phyloP scores from a whole-genome alignment of 305 asterid genomes.

The Fraxinus albicans region DNA sequence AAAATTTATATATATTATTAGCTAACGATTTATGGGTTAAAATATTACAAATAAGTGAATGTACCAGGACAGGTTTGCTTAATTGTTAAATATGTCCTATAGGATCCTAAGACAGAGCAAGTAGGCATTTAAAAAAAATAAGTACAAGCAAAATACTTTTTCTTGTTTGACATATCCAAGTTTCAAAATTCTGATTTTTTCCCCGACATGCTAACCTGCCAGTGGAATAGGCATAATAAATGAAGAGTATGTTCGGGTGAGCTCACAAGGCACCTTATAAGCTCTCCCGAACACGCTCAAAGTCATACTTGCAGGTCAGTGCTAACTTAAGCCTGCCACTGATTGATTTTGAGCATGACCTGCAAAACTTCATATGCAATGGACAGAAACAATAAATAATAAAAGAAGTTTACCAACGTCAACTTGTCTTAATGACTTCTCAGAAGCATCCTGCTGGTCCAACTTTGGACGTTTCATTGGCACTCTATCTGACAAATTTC shows the following conservation, averaged over 20 bases:
- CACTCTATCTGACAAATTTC: constrained; percentile 49
- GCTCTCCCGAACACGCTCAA: neutral
- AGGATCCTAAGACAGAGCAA: neutral
- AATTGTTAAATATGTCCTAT: neutral
- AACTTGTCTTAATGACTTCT: constrained; percentile 43
- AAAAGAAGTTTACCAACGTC: constrained; percentile 68
- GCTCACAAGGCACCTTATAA: neutral
- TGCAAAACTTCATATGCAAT: constrained; percentile 25
- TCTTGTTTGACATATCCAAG: neutral
- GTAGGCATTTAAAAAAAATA: neutral
- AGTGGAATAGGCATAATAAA: constrained; percentile 9
- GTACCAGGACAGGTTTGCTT: neutral
- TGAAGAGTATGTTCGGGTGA: neutral
- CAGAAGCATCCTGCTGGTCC: constrained; percentile 42
- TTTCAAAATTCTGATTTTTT: neutral
- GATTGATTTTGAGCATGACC: constrained; percentile 10
- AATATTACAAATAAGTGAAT: neutral
- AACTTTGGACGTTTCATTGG: constrained; percentile 58
- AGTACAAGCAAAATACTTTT: neutral
- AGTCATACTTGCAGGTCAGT: neutral
- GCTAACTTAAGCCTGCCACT: neutral
- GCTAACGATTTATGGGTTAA: neutral
- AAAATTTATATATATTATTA: neutral
- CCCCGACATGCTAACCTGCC: neutral
- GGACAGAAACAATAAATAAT: constrained; percentile 18